Evolutionary conservation across 2,329 filamentous ascomycete species (phyloP).

Genomic region (Ophiocordyceps polyrhachis-furcata): DNA sequence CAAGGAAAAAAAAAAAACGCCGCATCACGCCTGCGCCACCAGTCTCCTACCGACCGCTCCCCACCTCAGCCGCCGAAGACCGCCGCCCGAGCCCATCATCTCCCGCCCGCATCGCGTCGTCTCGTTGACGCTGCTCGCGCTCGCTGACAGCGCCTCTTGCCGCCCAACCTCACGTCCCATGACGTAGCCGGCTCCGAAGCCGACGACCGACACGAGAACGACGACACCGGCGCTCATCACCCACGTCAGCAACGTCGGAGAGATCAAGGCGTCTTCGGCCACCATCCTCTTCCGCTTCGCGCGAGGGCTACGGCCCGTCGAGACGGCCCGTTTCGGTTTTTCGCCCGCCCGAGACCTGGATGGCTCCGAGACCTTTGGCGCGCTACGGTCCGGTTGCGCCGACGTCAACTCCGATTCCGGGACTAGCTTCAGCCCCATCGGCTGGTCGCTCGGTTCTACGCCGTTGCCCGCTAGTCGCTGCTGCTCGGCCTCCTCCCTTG

Average conservation of each 20-base stretch:
- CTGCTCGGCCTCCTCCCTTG: constrained; percentile 25
- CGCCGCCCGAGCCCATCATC: constrained; percentile 30
- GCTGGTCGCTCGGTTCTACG: constrained; percentile 28
- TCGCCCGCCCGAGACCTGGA: constrained; percentile 16
- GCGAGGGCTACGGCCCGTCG: constrained; percentile 21
- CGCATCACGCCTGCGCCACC: constrained; percentile 17
- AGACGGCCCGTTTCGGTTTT: constrained; percentile 30
- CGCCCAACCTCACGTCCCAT: constrained; percentile 48
- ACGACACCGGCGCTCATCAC: constrained; percentile 48
- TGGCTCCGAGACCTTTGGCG: constrained; percentile 12
- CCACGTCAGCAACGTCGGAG: constrained; percentile 44
- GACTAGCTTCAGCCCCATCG: constrained; percentile 39
- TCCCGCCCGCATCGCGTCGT: constrained; percentile 32
- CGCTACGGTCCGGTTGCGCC: constrained; percentile 11
- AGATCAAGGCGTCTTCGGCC: constrained; percentile 25
- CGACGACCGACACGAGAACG: constrained; percentile 47
- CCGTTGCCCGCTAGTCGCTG: constrained; percentile 15
- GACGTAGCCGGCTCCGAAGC: constrained; percentile 50
- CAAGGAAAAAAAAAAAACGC: neutral
- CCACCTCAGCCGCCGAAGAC: constrained; percentile 35
- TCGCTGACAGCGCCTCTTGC: constrained; percentile 32
- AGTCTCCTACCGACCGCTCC: constrained; percentile 32
- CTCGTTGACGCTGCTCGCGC: constrained; percentile 23
- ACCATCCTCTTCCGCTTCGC: constrained; percentile 41
- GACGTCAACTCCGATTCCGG: constrained; percentile 40